phyloP scores from a whole-genome alignment of 495 filamentous ascomycete genomes.

The Podospora pseudopauciseta region DNA sequence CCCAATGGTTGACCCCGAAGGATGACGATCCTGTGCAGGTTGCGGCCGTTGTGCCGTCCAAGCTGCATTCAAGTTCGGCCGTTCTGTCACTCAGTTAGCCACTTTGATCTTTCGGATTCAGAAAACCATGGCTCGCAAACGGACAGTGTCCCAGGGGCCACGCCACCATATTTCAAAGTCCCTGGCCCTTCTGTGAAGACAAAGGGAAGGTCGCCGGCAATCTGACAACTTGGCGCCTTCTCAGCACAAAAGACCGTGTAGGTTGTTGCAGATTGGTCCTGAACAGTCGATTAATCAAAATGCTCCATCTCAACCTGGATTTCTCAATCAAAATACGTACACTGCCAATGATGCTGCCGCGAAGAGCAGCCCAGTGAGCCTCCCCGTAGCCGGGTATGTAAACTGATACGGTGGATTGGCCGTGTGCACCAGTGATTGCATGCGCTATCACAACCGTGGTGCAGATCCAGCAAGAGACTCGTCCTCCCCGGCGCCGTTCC shows the following conservation, averaged over 20 bases:
- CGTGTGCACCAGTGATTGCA: slow-evolving; percentile 12
- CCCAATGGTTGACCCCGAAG: slow-evolving; percentile 23
- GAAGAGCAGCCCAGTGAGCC: slow-evolving; percentile 31
- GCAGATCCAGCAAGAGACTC: background rate
- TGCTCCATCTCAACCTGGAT: background rate
- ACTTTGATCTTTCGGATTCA: background rate
- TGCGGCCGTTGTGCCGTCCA: slow-evolving; percentile 33
- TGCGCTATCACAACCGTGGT: background rate
- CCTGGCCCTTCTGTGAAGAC: slow-evolving; percentile 37
- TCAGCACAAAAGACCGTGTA: slow-evolving; percentile 43
- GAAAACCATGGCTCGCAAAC: slow-evolving; percentile 3
- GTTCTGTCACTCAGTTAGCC: slow-evolving; percentile 26
- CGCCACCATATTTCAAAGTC: slow-evolving; percentile 30
- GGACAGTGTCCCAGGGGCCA: slow-evolving; percentile 30
- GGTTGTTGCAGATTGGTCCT: slow-evolving; percentile 32
- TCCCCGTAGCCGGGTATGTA: slow-evolving; percentile 34
- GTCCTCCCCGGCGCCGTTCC: background rate
- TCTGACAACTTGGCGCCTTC: slow-evolving; percentile 23
- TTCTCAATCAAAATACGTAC: slow-evolving; percentile 23
- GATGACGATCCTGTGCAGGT: slow-evolving; percentile 40
- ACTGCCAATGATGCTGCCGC: slow-evolving; percentile 37
- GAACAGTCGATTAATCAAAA: background rate
- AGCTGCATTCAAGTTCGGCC: slow-evolving; percentile 32
- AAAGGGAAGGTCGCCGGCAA: slow-evolving; percentile 36
- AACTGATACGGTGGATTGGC: slow-evolving; percentile 33